Evolutionary conservation across 805 yeast species (phyloP), one percentile per base, ranked within the genome.

Genomic region (Millerozyma miso): DNA sequence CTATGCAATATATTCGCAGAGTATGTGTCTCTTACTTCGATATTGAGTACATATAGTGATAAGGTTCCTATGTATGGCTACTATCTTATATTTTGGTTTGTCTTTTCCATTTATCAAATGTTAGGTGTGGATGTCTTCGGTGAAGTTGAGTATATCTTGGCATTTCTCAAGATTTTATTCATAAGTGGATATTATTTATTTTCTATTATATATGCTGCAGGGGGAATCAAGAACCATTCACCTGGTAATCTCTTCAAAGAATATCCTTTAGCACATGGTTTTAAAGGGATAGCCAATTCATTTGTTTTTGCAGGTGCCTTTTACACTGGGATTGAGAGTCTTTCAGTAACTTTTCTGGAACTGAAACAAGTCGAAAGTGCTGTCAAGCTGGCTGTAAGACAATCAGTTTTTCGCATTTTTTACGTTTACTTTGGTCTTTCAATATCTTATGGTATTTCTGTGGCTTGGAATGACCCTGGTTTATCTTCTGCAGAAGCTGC

Each of bases 271-370:
- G 42, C 42, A 8, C 18, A 35, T 2, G 42, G 42, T 4, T 39
- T 39, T 17, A 33, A 39, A 34, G 76, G 77, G n/a, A 67, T 73
- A 49, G 74, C 74, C 20, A 62, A 67, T n/a, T 58, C 69, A 13
- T 75, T 75, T 47, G 76, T 73, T 19, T 62, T 71, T 35, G 77
- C 79, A 13, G 65, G 73, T 13, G 72, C 67, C 47, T 67, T 72
- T 19, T 39, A 39, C n/a, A 39, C 42, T 39, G 42, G 42, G 4
- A 39, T 39, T 33, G 42, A 39, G 18, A 39, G 42, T 39, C 38
- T 39, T 33, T 39, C 42, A 2, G 29, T 39, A 2, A 33, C 42
- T 4, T 39, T 39, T n/a, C 42, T 14, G 38, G 42, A 39, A 34
- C 32, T 34, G 26, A 39, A 34, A 16, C 13, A 39, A 19, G 42